A percentile compares a stretch with the other conserved stretches of the same genome.
These are phyloP conservation scores for Anthracocystis walkeri DNA, from an alignment of 1,284 basidiomycete genomes.

Conservation along the genomic window DNA sequence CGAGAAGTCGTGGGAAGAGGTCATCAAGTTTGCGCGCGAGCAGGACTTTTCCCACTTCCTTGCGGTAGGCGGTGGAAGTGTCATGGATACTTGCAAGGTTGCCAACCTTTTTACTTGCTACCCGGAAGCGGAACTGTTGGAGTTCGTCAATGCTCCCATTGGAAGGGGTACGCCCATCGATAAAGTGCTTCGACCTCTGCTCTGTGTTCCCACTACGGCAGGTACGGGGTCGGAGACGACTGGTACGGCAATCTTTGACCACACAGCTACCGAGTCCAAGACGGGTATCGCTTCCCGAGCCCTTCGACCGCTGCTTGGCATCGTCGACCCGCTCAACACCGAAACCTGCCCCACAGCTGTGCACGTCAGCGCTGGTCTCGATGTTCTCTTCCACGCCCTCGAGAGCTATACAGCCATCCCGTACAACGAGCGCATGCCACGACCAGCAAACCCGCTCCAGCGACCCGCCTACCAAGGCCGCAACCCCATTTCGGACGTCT, in stretches of 20 bases:
- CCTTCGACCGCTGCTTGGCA: conserved; percentile 88
- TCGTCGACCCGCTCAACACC: conserved; percentile 86
- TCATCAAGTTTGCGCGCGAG: conserved; percentile 86
- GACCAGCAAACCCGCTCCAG: conserved; percentile 88
- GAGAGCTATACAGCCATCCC: conserved; percentile 75
- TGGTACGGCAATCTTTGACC: conserved; percentile 95
- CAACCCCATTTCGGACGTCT: conserved; percentile 94
- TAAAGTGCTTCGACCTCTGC: conserved; percentile 82
- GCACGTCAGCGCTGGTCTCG: conserved; percentile 89
- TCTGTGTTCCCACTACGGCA: conserved; percentile 94
- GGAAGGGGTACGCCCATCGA: conserved; percentile 89
- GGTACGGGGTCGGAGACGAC: conserved; percentile 90
- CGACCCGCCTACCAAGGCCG: conserved; percentile 93
- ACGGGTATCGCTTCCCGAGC: conserved; percentile 94
- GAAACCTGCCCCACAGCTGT: conserved; percentile 79
- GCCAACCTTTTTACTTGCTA: conserved; percentile 86
- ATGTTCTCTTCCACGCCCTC: conserved; percentile 90
- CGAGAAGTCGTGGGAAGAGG: conserved; percentile 78
- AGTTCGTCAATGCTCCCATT: conserved; percentile 96
- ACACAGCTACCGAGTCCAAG: conserved; percentile 80
- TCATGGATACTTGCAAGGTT: conserved; percentile 92
- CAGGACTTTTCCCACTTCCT: conserved; percentile 86
- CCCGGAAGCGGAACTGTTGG: conserved; percentile 85
- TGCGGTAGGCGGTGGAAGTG: conserved; percentile 87
- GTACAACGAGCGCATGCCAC: conserved; percentile 87